A percentile compares a stretch with the other conserved stretches of the same genome.
phyloP scores from a whole-genome alignment of 371 early-diverging fungal species.

The Mucor mucedo region DNA sequence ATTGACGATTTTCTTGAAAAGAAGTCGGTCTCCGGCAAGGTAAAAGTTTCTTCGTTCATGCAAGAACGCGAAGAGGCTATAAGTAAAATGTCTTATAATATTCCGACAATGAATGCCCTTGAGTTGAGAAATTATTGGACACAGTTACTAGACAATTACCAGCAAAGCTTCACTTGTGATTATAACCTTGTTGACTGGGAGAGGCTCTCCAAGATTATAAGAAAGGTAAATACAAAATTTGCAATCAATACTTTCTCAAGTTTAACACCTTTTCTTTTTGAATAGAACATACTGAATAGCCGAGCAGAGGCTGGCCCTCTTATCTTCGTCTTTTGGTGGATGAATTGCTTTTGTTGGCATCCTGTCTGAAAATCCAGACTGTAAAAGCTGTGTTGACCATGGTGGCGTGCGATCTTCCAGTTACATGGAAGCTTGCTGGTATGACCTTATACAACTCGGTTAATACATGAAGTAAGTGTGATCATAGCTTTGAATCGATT shows the following conservation, averaged over 20 bases:
- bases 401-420: slow-evolving; percentile 21
- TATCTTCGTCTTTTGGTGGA: slow-evolving; percentile 21
- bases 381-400: slow-evolving; percentile 18
- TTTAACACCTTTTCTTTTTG: too few relatives aligned
- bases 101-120: not conserved
- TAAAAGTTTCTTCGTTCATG: not conserved
- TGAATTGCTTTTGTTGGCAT: slow-evolving; percentile 6
- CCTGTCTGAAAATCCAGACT: slow-evolving; percentile 1
- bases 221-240: not conserved
- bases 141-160: not conserved
- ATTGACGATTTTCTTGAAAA: too few relatives aligned
- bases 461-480: slow-evolving; percentile 14
- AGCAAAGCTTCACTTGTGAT: not conserved
- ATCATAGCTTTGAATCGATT: not conserved
- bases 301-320: not conserved
- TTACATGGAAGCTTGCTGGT: slow-evolving; percentile 12
- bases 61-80: not conserved
- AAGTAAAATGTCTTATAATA: not conserved
- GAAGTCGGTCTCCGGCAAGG: too few relatives aligned
- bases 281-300: too few relatives aligned
- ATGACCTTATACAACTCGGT: slow-evolving; percentile 5
- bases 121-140: not conserved
- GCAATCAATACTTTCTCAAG: too few relatives aligned
- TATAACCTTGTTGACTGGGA: not conserved
- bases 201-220: not conserved